Evolutionary conservation across 805 yeast species (phyloP).

Genomic region (Starmerella lactis-condensi): DNA sequence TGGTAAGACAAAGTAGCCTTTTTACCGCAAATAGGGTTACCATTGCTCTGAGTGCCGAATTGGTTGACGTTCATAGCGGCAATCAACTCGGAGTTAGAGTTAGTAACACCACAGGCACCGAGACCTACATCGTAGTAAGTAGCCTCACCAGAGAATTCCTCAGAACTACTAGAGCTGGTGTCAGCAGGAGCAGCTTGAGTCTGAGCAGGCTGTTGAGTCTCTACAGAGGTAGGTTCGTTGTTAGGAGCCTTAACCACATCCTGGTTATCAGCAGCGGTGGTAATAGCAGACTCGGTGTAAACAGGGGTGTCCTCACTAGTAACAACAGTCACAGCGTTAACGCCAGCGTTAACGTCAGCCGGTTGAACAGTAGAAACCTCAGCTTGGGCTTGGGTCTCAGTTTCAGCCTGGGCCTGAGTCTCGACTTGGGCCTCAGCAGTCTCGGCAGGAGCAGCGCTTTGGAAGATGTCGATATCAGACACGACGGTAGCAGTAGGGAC

Average conservation of each 20-base stretch:
- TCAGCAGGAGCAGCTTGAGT: conserved; percentile 7
- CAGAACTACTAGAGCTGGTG: conserved; percentile 14
- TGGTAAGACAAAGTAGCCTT: conserved; percentile 30
- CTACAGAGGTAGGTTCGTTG: background rate
- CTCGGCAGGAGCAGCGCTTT: conserved; percentile 2
- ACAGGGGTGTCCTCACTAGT: background rate
- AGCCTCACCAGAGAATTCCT: conserved; percentile 21
- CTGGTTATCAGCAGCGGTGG: background rate
- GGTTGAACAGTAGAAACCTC: conserved; percentile 3
- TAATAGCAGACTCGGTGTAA: background rate
- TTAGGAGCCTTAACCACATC: background rate
- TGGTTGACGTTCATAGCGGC: conserved; percentile 34
- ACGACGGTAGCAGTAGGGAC: conserved; percentile 14
- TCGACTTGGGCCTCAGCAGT: too few relatives aligned
- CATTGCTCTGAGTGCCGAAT: conserved; percentile 29
- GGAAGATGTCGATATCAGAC: conserved; percentile 5
- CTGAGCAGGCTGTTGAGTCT: background rate
- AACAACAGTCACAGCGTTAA: conserved; percentile 1
- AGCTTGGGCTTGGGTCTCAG: too few relatives aligned
- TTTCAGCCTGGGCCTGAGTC: too few relatives aligned
- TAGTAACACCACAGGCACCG: conserved; percentile 40
- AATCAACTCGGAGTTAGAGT: conserved; percentile 30
- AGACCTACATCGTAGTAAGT: conserved; percentile 24
- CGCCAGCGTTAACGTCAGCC: conserved; percentile 2
- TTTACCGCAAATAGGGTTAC: conserved; percentile 35